These are phyloP conservation scores for Meyerozyma elateridarum DNA, from an alignment of 1,139 yeast species.

Conservation along the genomic window DNA sequence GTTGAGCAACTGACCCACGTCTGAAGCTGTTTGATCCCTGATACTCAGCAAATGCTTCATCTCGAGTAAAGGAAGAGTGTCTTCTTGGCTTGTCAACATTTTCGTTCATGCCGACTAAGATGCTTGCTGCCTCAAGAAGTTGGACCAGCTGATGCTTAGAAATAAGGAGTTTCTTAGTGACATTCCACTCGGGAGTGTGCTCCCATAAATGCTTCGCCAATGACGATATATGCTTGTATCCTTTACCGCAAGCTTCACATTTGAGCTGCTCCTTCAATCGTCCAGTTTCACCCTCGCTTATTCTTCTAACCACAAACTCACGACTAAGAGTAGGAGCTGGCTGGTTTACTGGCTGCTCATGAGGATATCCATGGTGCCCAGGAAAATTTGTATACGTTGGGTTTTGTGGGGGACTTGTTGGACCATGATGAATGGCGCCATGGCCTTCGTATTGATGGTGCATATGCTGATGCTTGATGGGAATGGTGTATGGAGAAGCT, in stretches of 20 bases:
- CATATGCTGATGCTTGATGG: slow-evolving; percentile 24
- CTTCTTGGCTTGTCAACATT: slow-evolving; percentile 12
- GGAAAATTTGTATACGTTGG: slow-evolving; percentile 7
- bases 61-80: slow-evolving; percentile 10
- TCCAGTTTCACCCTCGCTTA: slow-evolving; percentile 83
- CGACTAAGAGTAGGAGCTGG: slow-evolving; percentile 54
- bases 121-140: slow-evolving; percentile 81
- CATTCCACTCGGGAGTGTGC: slow-evolving; percentile 90
- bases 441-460: slow-evolving; percentile 9
- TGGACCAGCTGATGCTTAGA: slow-evolving; percentile 93
- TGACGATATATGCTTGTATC: slow-evolving; percentile 80
- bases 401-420: slow-evolving; percentile 10
- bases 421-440: no score
- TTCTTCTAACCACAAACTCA: slow-evolving; percentile 75
- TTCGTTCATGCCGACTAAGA: slow-evolving; percentile 78
- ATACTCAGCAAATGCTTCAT: neutral
- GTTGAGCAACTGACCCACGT: slow-evolving; percentile 1
- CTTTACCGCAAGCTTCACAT: slow-evolving; percentile 89
- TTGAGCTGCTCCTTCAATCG: slow-evolving; percentile 75
- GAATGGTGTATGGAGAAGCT: slow-evolving; percentile 33
- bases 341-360: slow-evolving; percentile 19
- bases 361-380: slow-evolving; percentile 7
- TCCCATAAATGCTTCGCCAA: slow-evolving; percentile 71
- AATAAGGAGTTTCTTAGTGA: slow-evolving; percentile 71
- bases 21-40: neutral